A percentile compares a stretch with the other conserved stretches of the same genome.
These are phyloP conservation scores for Entomortierella parvispora DNA, from an alignment of 192 early-diverging fungal species.

Conservation along the genomic window DNA sequence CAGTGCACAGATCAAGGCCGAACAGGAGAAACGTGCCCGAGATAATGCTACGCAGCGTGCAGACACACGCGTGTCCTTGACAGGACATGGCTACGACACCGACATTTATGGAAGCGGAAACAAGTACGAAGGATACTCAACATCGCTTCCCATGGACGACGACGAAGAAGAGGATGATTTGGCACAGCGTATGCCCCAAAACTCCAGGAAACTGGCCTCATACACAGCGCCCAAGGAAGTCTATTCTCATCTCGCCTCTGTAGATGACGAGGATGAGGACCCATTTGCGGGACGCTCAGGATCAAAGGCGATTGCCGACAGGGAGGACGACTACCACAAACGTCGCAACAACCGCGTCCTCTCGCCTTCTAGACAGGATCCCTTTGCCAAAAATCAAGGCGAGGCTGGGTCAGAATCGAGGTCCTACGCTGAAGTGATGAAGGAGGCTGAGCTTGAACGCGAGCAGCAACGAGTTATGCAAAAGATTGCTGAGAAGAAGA, in stretches of 20 bases:
- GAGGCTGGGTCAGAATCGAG: slow-evolving; percentile 60
- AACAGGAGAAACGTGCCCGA: slow-evolving; percentile 33
- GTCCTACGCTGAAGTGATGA: slow-evolving; percentile 89
- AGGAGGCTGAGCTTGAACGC: slow-evolving; percentile 84
- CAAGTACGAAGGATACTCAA: slow-evolving; percentile 78
- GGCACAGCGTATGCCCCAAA: slow-evolving; percentile 24
- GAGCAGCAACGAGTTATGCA: slow-evolving; percentile 78
- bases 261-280: slow-evolving; percentile 64
- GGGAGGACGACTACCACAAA: slow-evolving; percentile 89
- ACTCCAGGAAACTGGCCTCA: slow-evolving; percentile 65
- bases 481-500: slow-evolving; percentile 78
- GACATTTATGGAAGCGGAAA: slow-evolving; percentile 74
- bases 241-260: slow-evolving; percentile 72
- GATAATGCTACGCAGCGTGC: slow-evolving; percentile 40
- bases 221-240: slow-evolving; percentile 88
- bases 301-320: slow-evolving; percentile 78
- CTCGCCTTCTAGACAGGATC: slow-evolving; percentile 85
- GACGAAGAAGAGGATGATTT: slow-evolving; percentile 66
- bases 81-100: slow-evolving; percentile 69
- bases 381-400: slow-evolving; percentile 65
- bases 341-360: slow-evolving; percentile 81
- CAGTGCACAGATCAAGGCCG: slow-evolving; percentile 48
- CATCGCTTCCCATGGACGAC: slow-evolving; percentile 66
- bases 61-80: slow-evolving; percentile 57
- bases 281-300: slow-evolving; percentile 68